Base-by-base conservation (phyloP, 2,329 filamentous ascomycete genomes). In the Fonsecaea pedrosoi region DNA sequence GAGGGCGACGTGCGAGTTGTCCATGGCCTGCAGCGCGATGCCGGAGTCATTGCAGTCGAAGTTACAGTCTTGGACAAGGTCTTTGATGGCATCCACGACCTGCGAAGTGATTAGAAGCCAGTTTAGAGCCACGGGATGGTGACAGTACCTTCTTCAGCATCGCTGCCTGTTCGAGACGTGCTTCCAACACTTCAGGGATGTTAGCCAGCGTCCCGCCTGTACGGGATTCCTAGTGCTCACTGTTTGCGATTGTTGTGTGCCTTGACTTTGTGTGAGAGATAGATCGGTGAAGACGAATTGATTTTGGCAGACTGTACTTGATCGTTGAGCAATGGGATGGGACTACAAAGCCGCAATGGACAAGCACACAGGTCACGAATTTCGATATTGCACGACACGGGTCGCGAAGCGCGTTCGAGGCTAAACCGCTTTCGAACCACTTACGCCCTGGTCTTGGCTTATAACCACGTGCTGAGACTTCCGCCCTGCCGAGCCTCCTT, bases 31-130 rank as follows among this genome's bases (percentile, higher is more conserved):
- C 64, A 99, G 91, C 60, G 94, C 94, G 77, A 99, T 95, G 70
- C 95, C 95, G 63, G 92, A 94, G 86, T 99, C 96, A 90, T 98
- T 99, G 90, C 96, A 99, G 86, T 99, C 95, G 84, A 99, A 99
- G 84, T 99, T 99, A 89, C 95, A 99, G 84, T 99, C 95, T 82
- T 98, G 95, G 62, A 99, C 95, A 60, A 99, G 89, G 77, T 99
- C 95, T 83, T 97, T 98, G 89, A 99, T 97, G 75, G 96, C 92
- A 79, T 99, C 96, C 76, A 99, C 94, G 71, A 98, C 92, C 93
- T 97, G 73, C 18, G 57, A 21, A 54, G 21, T 57, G 55, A 30
- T 71, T 60, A 59, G 32, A 50, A 50, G 18, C 18, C 21, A 13
- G 25, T 15, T 3, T 13, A 25, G 48, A 30, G 21, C 3, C n/a